Evolutionary conservation across 352 stramenopile species (phyloP).

Genomic region (Pythium pectinolyticum): DNA sequence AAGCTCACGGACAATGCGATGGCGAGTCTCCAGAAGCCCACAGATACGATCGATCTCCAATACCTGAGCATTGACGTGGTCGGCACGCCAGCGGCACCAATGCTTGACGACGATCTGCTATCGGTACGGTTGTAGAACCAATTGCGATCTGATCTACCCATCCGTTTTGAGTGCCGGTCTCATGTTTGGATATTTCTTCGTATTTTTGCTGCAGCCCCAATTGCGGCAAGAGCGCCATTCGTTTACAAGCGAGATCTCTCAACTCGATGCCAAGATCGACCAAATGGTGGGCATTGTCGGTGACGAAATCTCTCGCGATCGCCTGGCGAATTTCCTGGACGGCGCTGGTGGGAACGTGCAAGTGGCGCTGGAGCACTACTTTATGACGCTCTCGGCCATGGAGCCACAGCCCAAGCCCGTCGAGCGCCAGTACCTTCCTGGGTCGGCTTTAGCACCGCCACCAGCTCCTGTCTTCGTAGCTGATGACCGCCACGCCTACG

Average conservation of each 20-base stretch:
- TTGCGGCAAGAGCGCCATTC: constrained; percentile 35
- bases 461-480: background rate
- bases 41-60: constrained; percentile 58
- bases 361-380: constrained; percentile 87
- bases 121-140: constrained; percentile 13
- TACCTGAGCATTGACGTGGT: constrained; percentile 71
- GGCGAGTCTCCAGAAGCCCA: constrained; percentile 55
- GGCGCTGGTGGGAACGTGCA: constrained; percentile 81
- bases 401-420: constrained; percentile 24
- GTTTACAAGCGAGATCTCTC: constrained; percentile 67
- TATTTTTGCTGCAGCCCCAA: background rate
- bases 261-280: constrained; percentile 77
- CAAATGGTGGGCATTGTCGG: constrained; percentile 85
- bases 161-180: too few relatives aligned
- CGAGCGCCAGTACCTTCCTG: background rate
- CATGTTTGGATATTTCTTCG: too few relatives aligned
- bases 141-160: too few relatives aligned
- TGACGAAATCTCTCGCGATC: constrained; percentile 66
- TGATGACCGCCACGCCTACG: background rate
- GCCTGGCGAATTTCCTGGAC: constrained; percentile 73
- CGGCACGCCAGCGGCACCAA: constrained; percentile 32
- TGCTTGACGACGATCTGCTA: constrained; percentile 22
- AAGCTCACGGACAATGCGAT: constrained; percentile 79
- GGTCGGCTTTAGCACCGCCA: too few relatives aligned
- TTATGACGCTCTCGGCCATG: constrained; percentile 72